Percentiles rank a stretch among this genome's conserved stretches.
phyloP scores from a whole-genome alignment of 2,329 filamentous ascomycete genomes.

The Claviceps cyperi region DNA sequence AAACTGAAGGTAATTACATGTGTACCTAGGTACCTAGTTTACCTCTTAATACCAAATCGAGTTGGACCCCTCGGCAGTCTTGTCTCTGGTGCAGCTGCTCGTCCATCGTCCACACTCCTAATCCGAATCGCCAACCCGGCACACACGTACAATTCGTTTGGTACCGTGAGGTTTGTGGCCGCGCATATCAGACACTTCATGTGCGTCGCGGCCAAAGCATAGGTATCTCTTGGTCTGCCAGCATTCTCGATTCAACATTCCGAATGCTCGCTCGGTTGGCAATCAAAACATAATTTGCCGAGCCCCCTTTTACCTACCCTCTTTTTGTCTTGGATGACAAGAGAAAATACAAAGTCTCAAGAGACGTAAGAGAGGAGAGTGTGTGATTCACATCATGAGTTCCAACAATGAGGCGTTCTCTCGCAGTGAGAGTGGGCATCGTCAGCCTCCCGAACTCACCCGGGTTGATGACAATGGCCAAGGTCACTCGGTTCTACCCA shows the following conservation, averaged over 20 bases:
- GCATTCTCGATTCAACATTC: neutral
- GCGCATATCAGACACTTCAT: neutral
- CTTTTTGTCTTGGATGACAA: neutral
- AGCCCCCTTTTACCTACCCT: neutral
- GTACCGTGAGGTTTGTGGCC: neutral
- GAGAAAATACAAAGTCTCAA: neutral
- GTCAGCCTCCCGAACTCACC: slow-evolving; percentile 6
- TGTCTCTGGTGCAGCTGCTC: too few relatives aligned
- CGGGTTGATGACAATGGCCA: slow-evolving; percentile 7
- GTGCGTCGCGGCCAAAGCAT: neutral
- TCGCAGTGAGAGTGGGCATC: neutral
- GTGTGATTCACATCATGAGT: neutral
- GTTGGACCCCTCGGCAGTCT: too few relatives aligned
- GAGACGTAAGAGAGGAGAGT: neutral
- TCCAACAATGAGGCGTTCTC: neutral
- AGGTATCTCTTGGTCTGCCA: neutral
- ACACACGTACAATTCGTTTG: neutral
- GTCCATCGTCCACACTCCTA: too few relatives aligned
- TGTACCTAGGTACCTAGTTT: too few relatives aligned
- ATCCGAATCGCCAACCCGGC: neutral
- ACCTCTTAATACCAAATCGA: too few relatives aligned
- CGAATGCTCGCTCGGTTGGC: neutral
- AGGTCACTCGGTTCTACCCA: slow-evolving; percentile 9
- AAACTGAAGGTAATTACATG: too few relatives aligned
- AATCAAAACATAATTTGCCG: neutral